Percentiles rank a stretch among this genome's conserved stretches.
Conservation (phyloP, 768 basidiomycete genomes). For the Cyathus striatus region DNA sequence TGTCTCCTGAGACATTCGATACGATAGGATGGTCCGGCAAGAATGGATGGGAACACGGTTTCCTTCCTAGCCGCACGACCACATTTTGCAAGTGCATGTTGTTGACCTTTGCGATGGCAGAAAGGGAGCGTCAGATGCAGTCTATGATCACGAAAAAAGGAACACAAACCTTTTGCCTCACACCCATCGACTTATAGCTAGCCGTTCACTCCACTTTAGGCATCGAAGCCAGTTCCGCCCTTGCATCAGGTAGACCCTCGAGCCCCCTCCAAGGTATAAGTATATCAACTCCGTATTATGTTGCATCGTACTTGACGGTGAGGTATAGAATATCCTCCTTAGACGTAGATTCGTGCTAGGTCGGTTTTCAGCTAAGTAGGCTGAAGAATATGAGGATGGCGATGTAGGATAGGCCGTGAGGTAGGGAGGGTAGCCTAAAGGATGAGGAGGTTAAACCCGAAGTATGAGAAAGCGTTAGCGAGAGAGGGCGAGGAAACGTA, state of each 20-base stretch:
- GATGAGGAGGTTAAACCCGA: constrained; percentile 68
- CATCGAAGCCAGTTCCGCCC: constrained; percentile 24
- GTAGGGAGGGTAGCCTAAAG: constrained; percentile 52
- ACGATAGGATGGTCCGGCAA: constrained; percentile 82
- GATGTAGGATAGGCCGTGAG: constrained; percentile 66
- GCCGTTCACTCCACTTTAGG: constrained; percentile 44
- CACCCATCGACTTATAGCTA: constrained; percentile 35
- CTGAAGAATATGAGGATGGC: constrained; percentile 94
- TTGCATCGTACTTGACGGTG: constrained; percentile 78
- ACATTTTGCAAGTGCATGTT: constrained; percentile 92
- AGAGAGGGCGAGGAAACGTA: no score
- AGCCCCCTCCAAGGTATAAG: constrained; percentile 59
- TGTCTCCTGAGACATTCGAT: no score
- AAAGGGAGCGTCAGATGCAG: background rate
- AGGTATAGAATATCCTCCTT: constrained; percentile 93
- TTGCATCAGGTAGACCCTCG: constrained; percentile 59
- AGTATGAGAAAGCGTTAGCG: background rate
- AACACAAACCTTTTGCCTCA: constrained; percentile 52
- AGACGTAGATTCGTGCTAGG: constrained; percentile 78
- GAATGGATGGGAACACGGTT: constrained; percentile 93
- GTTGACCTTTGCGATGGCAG: constrained; percentile 75
- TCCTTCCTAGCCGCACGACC: constrained; percentile 96
- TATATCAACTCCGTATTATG: constrained; percentile 82
- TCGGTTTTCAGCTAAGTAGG: constrained; percentile 89
- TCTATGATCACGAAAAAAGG: background rate